Evolutionary conservation across 2,329 filamentous ascomycete genomes (phyloP), one percentile per base, ranked within the genome.

Genomic region (Fusarium solani-melongenae): DNA sequence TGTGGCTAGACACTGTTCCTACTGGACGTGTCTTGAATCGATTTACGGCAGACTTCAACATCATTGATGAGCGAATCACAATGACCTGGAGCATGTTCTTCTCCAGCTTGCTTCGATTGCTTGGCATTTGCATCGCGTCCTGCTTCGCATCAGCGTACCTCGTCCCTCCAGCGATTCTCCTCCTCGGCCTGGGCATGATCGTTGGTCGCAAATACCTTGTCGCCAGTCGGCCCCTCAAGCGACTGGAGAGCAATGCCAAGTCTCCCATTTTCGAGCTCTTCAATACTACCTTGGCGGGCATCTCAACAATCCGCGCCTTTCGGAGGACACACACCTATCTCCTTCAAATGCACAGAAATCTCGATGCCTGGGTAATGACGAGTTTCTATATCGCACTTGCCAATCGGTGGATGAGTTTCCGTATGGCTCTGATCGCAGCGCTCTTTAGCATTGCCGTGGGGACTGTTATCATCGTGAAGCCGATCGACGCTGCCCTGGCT

Each of bases 221-320:
- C 12, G 92, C 88, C 0, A 92, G 92, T 0, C 87, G 93, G 31
- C 92, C 94, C 36, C 87, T 92, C 67, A 95, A 95, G 82, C 87
- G 93, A 1, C 86, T 96, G 1, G 93, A 96, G 80, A 93, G 91
- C 70, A 93, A 88, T 2, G 88, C 90, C 57, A 95, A 94, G 80
- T 93, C 91, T 0, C 93, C 93, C 0, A 90, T 96, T 0, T 95
- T 94, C 74, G 93, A 95, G 78, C 90, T 93, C 69, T 95, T 95
- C 74, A 91, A 91, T 6, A 90, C 92, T 1, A 89, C 92, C 0
- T 86, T 95, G 5, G 88, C 89, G 0, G 93, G 93, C 6, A 88
- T 96, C 17, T 86, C 89, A 1, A 95, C 93, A 0, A 93, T 96
- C 58, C 89, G 93, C 6, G 92, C 92, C 0, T 95, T 93, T 73